Conservation (phyloP, 2,329 filamentous ascomycete genomes). For the Capronia coronata region DNA sequence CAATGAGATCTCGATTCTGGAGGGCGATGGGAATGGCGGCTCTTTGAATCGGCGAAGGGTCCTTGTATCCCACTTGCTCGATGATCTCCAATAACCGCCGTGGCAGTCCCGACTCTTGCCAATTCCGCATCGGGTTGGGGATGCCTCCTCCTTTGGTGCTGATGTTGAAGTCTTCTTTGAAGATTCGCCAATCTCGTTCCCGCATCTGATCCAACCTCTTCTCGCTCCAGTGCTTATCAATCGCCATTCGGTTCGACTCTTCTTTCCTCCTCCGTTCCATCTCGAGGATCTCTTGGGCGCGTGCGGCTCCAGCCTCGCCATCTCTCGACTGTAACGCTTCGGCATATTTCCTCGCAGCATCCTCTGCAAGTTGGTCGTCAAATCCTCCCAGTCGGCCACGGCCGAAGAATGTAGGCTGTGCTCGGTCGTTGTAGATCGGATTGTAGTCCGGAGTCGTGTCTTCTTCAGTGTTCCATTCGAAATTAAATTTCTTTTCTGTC, state of each 20-base stretch:
- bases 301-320: constrained; percentile 64
- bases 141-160: constrained; percentile 85
- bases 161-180: constrained; percentile 99
- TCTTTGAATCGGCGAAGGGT: constrained; percentile 85
- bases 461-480: constrained; percentile 93
- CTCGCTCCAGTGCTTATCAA: constrained; percentile 93
- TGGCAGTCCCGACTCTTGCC: constrained; percentile 78
- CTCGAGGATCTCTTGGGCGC: constrained; percentile 74
- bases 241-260: constrained; percentile 61
- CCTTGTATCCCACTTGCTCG: constrained; percentile 76
- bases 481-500: constrained; percentile 96
- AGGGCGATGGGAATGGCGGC: constrained; percentile 93
- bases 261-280: constrained; percentile 74
- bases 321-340: constrained; percentile 69
- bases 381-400: constrained; percentile 63
- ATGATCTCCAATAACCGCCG: constrained; percentile 73
- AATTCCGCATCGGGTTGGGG: constrained; percentile 93
- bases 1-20: constrained; percentile 90
- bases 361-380: constrained; percentile 50
- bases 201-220: constrained; percentile 91
- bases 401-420: constrained; percentile 63
- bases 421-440: constrained; percentile 65
- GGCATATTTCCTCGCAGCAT: constrained; percentile 51
- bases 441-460: constrained; percentile 84
- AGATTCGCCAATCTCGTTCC: constrained; percentile 96